Percentiles rank a stretch among this genome's conserved stretches.
phyloP scores from a whole-genome alignment of 2,329 filamentous ascomycete species.

The Pyricularia pennisetigena region DNA sequence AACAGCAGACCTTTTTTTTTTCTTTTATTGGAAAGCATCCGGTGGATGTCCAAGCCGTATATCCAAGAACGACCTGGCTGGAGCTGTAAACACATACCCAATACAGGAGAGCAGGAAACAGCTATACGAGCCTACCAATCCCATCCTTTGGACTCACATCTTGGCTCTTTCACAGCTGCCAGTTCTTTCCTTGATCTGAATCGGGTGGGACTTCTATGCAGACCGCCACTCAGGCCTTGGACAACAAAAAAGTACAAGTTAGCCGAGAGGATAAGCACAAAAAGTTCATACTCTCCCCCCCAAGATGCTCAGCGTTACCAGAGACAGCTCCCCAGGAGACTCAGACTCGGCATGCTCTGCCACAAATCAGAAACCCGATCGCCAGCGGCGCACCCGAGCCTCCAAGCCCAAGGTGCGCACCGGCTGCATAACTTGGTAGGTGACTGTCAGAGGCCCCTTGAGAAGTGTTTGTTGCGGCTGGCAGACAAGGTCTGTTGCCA shows the following conservation, averaged over 20 bases:
- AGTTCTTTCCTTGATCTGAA: neutral
- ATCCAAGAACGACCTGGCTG: neutral
- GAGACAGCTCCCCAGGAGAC: conserved; percentile 1
- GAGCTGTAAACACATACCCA: neutral
- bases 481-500: neutral
- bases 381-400: conserved; percentile 17
- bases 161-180: neutral
- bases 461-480: too few species aligned
- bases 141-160: neutral
- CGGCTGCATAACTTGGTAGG: conserved; percentile 29
- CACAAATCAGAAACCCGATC: neutral
- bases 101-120: neutral
- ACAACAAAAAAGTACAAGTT: neutral
- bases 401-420: conserved; percentile 28
- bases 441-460: neutral
- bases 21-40: neutral
- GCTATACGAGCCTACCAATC: conserved; percentile 1
- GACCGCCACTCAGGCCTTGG: neutral
- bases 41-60: neutral
- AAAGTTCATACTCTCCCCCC: neutral
- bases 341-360: conserved; percentile 5
- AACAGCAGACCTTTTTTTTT: neutral
- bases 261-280: neutral
- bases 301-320: neutral
- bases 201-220: neutral